A percentile compares a stretch with the other conserved stretches of the same genome.
Evolutionary conservation across 768 basidiomycete species (phyloP).

Genomic region (Lactifluus pinguis): DNA sequence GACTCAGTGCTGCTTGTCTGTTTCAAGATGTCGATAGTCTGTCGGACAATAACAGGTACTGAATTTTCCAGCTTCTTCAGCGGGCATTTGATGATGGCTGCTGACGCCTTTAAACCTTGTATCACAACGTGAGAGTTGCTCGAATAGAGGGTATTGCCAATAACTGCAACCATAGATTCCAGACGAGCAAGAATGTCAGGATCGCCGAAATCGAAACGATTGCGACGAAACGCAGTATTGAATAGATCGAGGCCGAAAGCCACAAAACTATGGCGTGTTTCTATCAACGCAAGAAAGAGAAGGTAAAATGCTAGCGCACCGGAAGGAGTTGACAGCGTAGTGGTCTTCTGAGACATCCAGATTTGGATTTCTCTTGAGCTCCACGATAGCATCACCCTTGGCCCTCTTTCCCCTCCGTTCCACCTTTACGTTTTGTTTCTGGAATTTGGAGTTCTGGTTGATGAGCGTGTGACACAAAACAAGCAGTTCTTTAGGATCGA

Average conservation of each 20-base stretch:
- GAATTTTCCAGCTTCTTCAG: slow-evolving; percentile 65
- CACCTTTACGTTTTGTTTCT: slow-evolving; percentile 46
- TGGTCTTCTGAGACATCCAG: slow-evolving; percentile 47
- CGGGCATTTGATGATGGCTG: slow-evolving; percentile 78
- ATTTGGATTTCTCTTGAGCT: slow-evolving; percentile 62
- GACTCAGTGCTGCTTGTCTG: slow-evolving; percentile 81
- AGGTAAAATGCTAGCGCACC: slow-evolving; percentile 36
- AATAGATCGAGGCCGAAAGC: slow-evolving; percentile 89
- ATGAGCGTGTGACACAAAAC: slow-evolving; percentile 83
- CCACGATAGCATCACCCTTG: slow-evolving; percentile 56
- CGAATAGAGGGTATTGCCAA: slow-evolving; percentile 91
- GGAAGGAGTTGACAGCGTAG: slow-evolving; percentile 81
- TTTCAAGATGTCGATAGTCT: slow-evolving; percentile 76
- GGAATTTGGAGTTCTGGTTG: slow-evolving; percentile 82
- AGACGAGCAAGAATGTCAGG: slow-evolving; percentile 66
- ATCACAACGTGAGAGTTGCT: slow-evolving; percentile 63
- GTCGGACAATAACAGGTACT: slow-evolving; percentile 73
- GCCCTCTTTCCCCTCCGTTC: slow-evolving; percentile 27
- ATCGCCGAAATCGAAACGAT: slow-evolving; percentile 79
- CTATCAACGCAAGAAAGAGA: slow-evolving; percentile 9
- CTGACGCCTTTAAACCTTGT: slow-evolving; percentile 69
- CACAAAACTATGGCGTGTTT: slow-evolving; percentile 52
- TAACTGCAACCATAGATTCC: slow-evolving; percentile 75
- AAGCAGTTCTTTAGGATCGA: slow-evolving; percentile 62
- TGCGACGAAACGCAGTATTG: slow-evolving; percentile 76